A percentile compares a stretch with the other conserved stretches of the same genome.
Evolutionary conservation across 2,329 filamentous ascomycete species (phyloP).

Genomic region (Talaromyces sp.): DNA sequence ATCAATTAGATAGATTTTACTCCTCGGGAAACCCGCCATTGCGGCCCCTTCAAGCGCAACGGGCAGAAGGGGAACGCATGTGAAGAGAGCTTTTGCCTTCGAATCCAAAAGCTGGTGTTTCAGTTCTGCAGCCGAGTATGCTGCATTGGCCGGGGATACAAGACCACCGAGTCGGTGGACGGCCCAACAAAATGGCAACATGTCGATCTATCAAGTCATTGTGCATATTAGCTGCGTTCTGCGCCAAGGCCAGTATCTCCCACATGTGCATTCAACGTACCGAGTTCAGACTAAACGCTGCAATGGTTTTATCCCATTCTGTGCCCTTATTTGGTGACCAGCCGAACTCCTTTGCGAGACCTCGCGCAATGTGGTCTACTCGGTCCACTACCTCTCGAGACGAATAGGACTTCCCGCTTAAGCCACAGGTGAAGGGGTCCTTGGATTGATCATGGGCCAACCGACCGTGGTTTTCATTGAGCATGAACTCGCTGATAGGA

Average conservation of each 20-base stretch:
- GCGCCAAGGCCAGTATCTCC: no score
- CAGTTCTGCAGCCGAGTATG: slow-evolving; percentile 70
- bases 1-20: slow-evolving; percentile 70
- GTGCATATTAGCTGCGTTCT: background rate
- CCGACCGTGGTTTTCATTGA: slow-evolving; percentile 71
- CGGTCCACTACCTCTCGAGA: slow-evolving; percentile 65
- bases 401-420: slow-evolving; percentile 70
- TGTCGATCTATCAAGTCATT: slow-evolving; percentile 63
- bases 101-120: slow-evolving; percentile 73
- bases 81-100: slow-evolving; percentile 70
- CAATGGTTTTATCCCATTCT: slow-evolving; percentile 81
- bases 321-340: slow-evolving; percentile 70
- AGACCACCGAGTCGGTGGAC: slow-evolving; percentile 75
- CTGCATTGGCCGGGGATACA: slow-evolving; percentile 73
- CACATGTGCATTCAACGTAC: slow-evolving; percentile 48
- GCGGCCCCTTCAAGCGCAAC: slow-evolving; percentile 67
- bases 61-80: slow-evolving; percentile 67
- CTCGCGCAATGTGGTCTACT: slow-evolving; percentile 68
- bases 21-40: slow-evolving; percentile 63
- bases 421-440: slow-evolving; percentile 75
- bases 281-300: slow-evolving; percentile 78
- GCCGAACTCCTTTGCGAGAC: slow-evolving; percentile 69
- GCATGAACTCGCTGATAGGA: slow-evolving; percentile 75
- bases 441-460: slow-evolving; percentile 63
- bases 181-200: slow-evolving; percentile 71